Percentiles rank a stretch among this genome's conserved stretches.
These are phyloP conservation scores for Irpex sp. DNA, from an alignment of 1,284 basidiomycete genomes.

Conservation along the genomic window DNA sequence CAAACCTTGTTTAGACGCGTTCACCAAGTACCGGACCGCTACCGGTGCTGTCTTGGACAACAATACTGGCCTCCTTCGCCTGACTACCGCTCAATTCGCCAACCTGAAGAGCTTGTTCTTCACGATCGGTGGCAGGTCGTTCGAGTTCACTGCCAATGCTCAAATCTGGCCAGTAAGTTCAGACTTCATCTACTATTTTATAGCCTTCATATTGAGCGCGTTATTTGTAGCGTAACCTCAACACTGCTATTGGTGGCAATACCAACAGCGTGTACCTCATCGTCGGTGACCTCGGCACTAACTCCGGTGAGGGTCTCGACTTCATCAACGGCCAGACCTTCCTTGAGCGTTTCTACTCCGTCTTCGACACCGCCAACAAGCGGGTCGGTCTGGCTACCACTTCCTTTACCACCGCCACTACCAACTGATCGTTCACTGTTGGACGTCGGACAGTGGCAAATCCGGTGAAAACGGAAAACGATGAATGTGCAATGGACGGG, in stretches of 20 bases:
- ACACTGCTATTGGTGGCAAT: constrained; percentile 25
- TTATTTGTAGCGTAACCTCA: constrained; percentile 14
- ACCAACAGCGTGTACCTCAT: constrained; percentile 25
- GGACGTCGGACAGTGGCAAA: background rate
- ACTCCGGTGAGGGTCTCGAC: constrained; percentile 22
- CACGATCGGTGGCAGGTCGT: constrained; percentile 25
- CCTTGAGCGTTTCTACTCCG: constrained; percentile 60
- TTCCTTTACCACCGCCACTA: constrained; percentile 32
- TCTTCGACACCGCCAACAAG: constrained; percentile 50
- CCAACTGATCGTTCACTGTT: constrained; percentile 27
- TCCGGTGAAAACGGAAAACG: no score
- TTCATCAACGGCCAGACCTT: constrained; percentile 30
- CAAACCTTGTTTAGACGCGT: constrained; percentile 16
- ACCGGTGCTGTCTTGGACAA: constrained; percentile 23
- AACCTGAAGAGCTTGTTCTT: constrained; percentile 27
- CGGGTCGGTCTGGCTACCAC: constrained; percentile 44
- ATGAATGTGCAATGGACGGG: background rate
- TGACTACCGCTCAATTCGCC: constrained; percentile 21
- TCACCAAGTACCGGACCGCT: constrained; percentile 19
- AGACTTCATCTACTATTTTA: background rate
- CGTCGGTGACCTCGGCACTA: constrained; percentile 19
- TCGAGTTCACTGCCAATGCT: constrained; percentile 49
- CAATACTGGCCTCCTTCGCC: constrained; percentile 22
- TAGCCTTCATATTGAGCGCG: no score
- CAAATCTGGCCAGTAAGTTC: constrained; percentile 53